These are phyloP conservation scores for Mycosarcoma maydis DNA, from an alignment of 1,284 basidiomycete species.

Conservation along the genomic window DNA sequence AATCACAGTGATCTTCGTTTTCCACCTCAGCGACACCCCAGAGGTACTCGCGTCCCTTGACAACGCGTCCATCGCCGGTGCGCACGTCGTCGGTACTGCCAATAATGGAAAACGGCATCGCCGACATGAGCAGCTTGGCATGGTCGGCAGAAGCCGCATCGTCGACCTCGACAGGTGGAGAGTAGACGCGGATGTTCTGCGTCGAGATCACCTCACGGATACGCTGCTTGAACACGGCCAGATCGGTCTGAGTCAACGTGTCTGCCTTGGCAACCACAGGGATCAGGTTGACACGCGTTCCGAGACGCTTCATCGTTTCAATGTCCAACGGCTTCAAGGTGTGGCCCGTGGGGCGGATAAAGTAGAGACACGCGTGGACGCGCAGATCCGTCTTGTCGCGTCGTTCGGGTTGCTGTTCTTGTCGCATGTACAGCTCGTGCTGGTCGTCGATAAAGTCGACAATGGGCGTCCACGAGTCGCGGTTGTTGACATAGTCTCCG, in stretches of 20 bases:
- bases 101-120: conserved; percentile 98
- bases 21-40: conserved; percentile 99
- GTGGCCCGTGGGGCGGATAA: conserved; percentile 94
- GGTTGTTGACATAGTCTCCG: conserved; percentile 99
- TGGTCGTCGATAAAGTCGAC: conserved; percentile 99
- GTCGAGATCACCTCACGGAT: conserved; percentile 89
- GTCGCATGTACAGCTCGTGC: conserved; percentile 98
- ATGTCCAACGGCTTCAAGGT: conserved; percentile 98
- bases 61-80: conserved; percentile 87
- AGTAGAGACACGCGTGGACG: conserved; percentile 97
- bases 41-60: conserved; percentile 98
- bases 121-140: conserved; percentile 80
- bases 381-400: conserved; percentile 91
- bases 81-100: conserved; percentile 94
- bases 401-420: conserved; percentile 97
- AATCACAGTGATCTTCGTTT: conserved; percentile 99
- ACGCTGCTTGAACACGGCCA: conserved; percentile 89
- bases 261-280: conserved; percentile 98
- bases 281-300: conserved; percentile 94
- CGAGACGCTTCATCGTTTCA: conserved; percentile 98
- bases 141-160: conserved; percentile 89
- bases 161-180: conserved; percentile 89
- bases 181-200: conserved; percentile 94
- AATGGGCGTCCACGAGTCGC: conserved; percentile 96
- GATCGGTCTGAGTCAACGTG: conserved; percentile 91